Evolutionary conservation across 1,284 basidiomycete species (phyloP).

Genomic region (Irpex sp.): DNA sequence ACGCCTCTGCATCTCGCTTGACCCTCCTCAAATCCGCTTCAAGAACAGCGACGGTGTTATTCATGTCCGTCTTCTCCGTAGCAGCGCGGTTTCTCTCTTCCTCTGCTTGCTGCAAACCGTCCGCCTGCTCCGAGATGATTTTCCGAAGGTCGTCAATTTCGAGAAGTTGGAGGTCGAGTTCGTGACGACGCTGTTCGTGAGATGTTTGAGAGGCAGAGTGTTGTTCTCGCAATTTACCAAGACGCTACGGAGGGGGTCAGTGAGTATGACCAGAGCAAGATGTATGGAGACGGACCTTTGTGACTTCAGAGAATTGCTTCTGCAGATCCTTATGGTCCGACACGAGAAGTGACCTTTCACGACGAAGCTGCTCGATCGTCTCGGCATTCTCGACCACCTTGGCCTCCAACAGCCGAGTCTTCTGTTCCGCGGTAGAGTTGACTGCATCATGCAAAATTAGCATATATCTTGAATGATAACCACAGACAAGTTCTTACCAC

Average conservation of each 20-base stretch:
- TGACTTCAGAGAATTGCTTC: slow-evolving; percentile 54
- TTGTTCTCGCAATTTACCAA: slow-evolving; percentile 57
- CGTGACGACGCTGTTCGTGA: slow-evolving; percentile 67
- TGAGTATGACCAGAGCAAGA: not conserved
- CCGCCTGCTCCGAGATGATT: slow-evolving; percentile 57
- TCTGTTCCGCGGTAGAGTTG: slow-evolving; percentile 65
- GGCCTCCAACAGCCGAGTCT: slow-evolving; percentile 58
- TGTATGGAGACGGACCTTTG: slow-evolving; percentile 47
- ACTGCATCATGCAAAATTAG: slow-evolving; percentile 27
- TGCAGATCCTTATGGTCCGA: slow-evolving; percentile 70
- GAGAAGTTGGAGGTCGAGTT: slow-evolving; percentile 63
- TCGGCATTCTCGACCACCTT: slow-evolving; percentile 63
- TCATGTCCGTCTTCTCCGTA: slow-evolving; percentile 63
- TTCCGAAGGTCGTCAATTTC: slow-evolving; percentile 73
- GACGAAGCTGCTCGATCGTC: slow-evolving; percentile 66
- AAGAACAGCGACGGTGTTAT: slow-evolving; percentile 55
- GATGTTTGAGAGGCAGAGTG: slow-evolving; percentile 58
- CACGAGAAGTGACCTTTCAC: slow-evolving; percentile 66
- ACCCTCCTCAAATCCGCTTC: slow-evolving; percentile 72
- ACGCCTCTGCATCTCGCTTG: slow-evolving; percentile 67
- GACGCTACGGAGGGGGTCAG: slow-evolving; percentile 36
- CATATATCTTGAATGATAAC: no score
- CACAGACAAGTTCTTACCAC: slow-evolving; percentile 37
- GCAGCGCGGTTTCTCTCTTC: slow-evolving; percentile 55
- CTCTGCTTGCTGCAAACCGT: slow-evolving; percentile 60